Conservation (phyloP, 768 basidiomycete genomes). For the Lactarius quietus region DNA sequence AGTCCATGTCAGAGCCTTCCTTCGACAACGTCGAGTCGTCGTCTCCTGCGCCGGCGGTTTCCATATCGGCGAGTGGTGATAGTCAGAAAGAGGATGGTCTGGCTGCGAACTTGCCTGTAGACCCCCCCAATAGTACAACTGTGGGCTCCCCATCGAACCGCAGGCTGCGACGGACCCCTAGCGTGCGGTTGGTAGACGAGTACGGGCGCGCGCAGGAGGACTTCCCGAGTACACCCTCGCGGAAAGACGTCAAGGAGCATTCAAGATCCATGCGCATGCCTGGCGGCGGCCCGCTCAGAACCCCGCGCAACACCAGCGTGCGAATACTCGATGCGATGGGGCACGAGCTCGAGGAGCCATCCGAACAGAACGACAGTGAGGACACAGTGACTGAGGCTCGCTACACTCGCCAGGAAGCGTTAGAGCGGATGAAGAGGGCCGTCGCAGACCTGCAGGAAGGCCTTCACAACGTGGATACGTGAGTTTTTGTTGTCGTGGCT, state of each 20-base stretch:
- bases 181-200: constrained; percentile 66
- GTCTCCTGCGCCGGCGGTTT: constrained; percentile 9
- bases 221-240: constrained; percentile 23
- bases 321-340: constrained; percentile 72
- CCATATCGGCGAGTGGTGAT: neutral
- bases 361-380: constrained; percentile 27
- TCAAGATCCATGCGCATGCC: constrained; percentile 23
- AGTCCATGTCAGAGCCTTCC: constrained; percentile 24
- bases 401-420: constrained; percentile 46
- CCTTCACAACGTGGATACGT: constrained; percentile 60
- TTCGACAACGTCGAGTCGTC: constrained; percentile 24
- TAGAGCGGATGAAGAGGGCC: constrained; percentile 55
- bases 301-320: constrained; percentile 41
- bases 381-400: constrained; percentile 27
- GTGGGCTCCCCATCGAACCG: constrained; percentile 30
- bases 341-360: constrained; percentile 45
- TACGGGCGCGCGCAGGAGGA: constrained; percentile 42
- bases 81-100: neutral
- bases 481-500: constrained; percentile 23
- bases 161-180: constrained; percentile 45
- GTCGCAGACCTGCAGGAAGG: constrained; percentile 54
- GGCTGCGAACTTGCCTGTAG: constrained; percentile 3
- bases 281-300: constrained; percentile 24
- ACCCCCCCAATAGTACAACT: constrained; percentile 26
- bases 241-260: constrained; percentile 26